Conservation (phyloP, 257 asterid genomes). For the Solanum paucissectum region DNA sequence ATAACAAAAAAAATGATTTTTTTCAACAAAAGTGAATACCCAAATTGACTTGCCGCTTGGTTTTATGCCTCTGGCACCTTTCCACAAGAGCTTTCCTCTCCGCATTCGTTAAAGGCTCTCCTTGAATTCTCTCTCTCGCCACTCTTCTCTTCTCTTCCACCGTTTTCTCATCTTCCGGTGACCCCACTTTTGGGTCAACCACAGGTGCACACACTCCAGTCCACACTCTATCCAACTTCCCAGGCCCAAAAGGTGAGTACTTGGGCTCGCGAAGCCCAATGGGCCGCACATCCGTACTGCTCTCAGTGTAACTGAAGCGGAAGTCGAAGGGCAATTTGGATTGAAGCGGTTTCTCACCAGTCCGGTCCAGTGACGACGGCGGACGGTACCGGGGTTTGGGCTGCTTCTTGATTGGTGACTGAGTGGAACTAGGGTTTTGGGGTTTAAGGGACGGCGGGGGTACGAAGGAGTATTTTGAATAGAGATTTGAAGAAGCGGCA, state of each 20-base stretch:
- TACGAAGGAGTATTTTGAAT: constrained; percentile 48
- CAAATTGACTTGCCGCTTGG: constrained; percentile 75
- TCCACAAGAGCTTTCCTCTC: constrained; percentile 72
- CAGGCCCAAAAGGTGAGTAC: constrained; percentile 95
- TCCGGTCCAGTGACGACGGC: constrained; percentile 63
- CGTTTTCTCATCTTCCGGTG: constrained; percentile 34
- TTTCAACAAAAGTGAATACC: constrained; percentile 21
- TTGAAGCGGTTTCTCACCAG: constrained; percentile 22
- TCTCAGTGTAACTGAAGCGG: constrained; percentile 93
- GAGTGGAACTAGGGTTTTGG: constrained; percentile 13
- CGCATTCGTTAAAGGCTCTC: constrained; percentile 57
- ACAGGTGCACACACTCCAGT: constrained; percentile 96
- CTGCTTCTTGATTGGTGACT: constrained; percentile 10
- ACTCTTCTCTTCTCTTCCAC: constrained; percentile 65
- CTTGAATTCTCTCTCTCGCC: constrained; percentile 48
- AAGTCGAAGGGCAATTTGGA: constrained; percentile 82
- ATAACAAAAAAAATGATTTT: not conserved
- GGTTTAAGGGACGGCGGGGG: constrained; percentile 56
- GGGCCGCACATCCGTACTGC: constrained; percentile 54
- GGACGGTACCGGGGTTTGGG: constrained; percentile 69
- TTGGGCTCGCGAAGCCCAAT: constrained; percentile 91
- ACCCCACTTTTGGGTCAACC: constrained; percentile 61
- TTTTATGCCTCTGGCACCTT: constrained; percentile 53
- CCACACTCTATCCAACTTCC: constrained; percentile 65
- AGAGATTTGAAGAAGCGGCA: constrained; percentile 40